Base-by-base conservation (phyloP, 139 green algal genomes). In the Chlamydomonas urium region DNA sequence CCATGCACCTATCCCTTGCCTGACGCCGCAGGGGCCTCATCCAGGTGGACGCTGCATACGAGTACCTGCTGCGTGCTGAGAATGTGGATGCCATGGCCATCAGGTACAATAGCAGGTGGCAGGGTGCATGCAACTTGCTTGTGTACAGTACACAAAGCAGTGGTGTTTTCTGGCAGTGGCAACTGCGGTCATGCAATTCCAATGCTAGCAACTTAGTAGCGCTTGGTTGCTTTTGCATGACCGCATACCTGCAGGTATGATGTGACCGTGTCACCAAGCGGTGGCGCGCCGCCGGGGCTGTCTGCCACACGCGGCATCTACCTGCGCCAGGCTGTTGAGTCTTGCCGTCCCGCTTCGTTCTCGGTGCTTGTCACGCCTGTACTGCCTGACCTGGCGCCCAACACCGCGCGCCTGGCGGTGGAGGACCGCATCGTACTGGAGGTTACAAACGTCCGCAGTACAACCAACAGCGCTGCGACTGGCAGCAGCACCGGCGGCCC, bases 281-380 rank as follows among this genome's bases (percentile, higher is more conserved):
- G n/a, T n/a, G n/a, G n/a, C n/a, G 47, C 35, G n/a, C 65, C 29
- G 17, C 31, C 56, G n/a, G 60, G 71, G 4, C 4, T 23, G 42
- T 36, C 66, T n/a, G 50, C 57, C 3, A 23, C 60, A 10, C 2
- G 72, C 1, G 92, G 92, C 60, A 83, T 97, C 65, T 92, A 94
- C 79, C 75, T 97, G 65, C 75, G 92, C 0, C 84, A 97, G 42
- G 86, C 87, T 0, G 38, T 83, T 23, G 84, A 96, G 24, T 74
- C 80, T 2, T n/a, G 48, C 2, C 69, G 47, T 26, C 70, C 80
- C 21, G 66, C 79, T 23, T 85, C 37, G 31, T 91, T 83, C 73
- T 81, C 72, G 0, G 81, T 90, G 24, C 88, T 80, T 1, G 79
- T 97, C 0, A 81, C 69, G 3, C 92, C 92, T 17, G 78, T 60